Evolutionary conservation across 345 rosid genomes (phyloP), one percentile per base, ranked within the genome.

Genomic region (Psidium guajava): DNA sequence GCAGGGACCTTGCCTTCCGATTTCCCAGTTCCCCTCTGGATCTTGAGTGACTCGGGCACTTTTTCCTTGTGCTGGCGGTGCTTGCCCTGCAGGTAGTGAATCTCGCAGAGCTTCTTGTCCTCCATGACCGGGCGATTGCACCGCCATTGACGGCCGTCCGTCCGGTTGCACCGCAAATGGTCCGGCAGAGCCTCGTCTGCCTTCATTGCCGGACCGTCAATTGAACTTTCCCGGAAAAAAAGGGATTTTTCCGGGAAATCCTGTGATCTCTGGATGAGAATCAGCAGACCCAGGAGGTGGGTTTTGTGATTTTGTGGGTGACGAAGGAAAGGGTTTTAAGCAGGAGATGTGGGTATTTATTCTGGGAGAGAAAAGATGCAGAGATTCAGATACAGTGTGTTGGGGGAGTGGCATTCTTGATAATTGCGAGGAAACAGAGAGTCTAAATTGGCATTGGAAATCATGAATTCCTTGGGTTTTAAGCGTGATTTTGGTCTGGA

Each of bases 71-170:
- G 80, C 87, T 94, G 95, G 40, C 93, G 90, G 36, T 88, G 96
- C 40, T 82, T 90, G 2, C 93, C 98, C 85, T 94, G 98, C 6
- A 95, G 90, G 88, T 91, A 89, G 58, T 97, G 99, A 86, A 90
- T 75, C 85, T 97, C 98, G 80, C 98, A 97, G 85, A 95, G 94
- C 93, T 94, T 97, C 90, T 91, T 93, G 20, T 93, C 95, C 36
- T 92, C 96, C 91, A 90, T 83, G 32, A 95, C 99, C n/a, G 92
- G 92, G 75, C 95, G 88, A 85, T 86, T 88, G 93, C 99, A 97
- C 90, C 99, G 89, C 99, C 99, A 96, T 89, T 92, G 92, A 90
- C 94, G 89, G 16, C 99, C 99, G 85, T 97, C 99, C 11, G 98
- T 96, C 83, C 99, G 89, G 82, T 94, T 94, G 84, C 99, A 97